Conservation (phyloP, 148 eudicot species). For the Persicaria maculosa region DNA sequence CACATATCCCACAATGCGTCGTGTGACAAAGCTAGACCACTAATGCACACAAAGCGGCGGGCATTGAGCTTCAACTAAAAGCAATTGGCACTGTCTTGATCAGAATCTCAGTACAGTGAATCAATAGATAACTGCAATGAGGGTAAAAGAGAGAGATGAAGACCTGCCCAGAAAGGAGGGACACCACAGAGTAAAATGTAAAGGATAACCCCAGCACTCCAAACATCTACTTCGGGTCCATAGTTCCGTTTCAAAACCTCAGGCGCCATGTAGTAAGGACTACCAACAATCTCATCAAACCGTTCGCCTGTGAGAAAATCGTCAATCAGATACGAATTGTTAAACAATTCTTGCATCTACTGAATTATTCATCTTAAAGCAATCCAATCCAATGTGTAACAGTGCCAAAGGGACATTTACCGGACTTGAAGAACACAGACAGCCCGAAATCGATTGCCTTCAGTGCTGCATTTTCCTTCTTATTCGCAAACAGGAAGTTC, state of each 20-base stretch:
- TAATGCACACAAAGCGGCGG: not conserved
- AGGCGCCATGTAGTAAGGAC: slow-evolving; percentile 66
- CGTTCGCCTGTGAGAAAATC: slow-evolving; percentile 29
- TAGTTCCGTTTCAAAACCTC: slow-evolving; percentile 41
- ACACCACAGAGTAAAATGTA: slow-evolving; percentile 58
- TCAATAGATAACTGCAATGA: not conserved
- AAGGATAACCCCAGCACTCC: slow-evolving; percentile 46
- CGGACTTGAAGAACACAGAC: slow-evolving; percentile 52
- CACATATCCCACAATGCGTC: not conserved
- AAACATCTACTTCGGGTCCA: slow-evolving; percentile 39
- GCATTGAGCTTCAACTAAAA: not conserved
- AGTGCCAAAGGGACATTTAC: slow-evolving; percentile 17
- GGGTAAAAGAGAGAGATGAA: not conserved
- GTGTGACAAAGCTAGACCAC: not conserved
- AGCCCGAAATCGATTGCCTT: slow-evolving; percentile 63
- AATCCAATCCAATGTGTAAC: not conserved
- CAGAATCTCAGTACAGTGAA: not conserved
- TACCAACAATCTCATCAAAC: slow-evolving; percentile 57
- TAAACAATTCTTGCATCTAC: not conserved
- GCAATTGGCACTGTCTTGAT: not conserved
- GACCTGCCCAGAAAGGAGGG: slow-evolving; percentile 66
- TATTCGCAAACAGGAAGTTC: slow-evolving; percentile 56
- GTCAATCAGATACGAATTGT: slow-evolving; percentile 2
- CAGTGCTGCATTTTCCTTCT: slow-evolving; percentile 46
- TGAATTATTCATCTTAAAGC: not conserved